Base-by-base conservation (phyloP, 2,329 filamentous ascomycete genomes). In the Exserohilum turcica region DNA sequence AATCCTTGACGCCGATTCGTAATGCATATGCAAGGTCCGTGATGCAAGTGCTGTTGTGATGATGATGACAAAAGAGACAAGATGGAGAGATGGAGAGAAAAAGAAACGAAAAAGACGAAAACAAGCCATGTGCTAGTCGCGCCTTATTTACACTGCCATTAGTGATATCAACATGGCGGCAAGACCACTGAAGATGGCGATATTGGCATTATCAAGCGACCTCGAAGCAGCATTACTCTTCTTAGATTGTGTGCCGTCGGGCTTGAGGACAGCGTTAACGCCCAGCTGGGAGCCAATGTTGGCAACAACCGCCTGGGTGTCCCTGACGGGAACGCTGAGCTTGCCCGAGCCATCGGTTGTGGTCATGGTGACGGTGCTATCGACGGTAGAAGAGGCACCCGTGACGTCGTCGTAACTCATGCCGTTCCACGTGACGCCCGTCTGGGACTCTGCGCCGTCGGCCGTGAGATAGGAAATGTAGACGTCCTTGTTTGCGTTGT, bases 401-500 rank as follows among this genome's bases (percentile, higher is more conserved):
- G 78, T 73, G 29, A 65, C 65, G 54, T 72, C 76, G 40, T 69
- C 57, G 65, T 76, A 82, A 54, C 69, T 73, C 58, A 82, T 69
- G 39, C 79, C 79, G 62, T 81, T 79, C 74, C 76, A 82, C 6
- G 75, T 78, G 2, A 77, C 77, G 42, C 74, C 74, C 35, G 65
- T 56, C 12, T 74, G 73, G 6, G 74, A 70, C 49, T 81, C 79
- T 8, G 77, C 74, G 28, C 79, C 79, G 13, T 72, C 66, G 27
- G 72, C 76, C n/a, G 76, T 81, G 32, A 82, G 75, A 60, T 78
- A 78, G 3, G 79, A 76, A 16, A 82, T 68, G 57, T 76, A 77
- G n/a, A 81, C 67, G 12, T 73, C 68, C 60, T 78, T 71, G 46
- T 77, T 77, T 3, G 70, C 71, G 42, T 76, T 69, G 6, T 61